phyloP scores from a whole-genome alignment of 495 filamentous ascomycete genomes.

The Lentithecium fluviatile region DNA sequence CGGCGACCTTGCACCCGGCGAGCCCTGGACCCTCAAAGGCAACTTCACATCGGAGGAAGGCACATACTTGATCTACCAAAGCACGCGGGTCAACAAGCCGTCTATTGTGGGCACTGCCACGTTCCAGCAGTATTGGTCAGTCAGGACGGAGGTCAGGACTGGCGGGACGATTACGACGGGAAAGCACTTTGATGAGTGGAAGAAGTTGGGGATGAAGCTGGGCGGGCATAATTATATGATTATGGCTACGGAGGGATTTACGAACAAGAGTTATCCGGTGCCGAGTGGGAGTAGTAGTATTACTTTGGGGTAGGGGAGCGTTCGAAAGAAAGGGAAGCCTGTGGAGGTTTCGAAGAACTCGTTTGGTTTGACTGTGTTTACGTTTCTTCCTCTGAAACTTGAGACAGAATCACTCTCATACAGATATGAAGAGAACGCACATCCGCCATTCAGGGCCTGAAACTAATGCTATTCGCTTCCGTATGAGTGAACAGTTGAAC shows the following conservation, averaged over 20 bases:
- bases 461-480: too few relatives aligned
- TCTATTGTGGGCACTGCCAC: conserved; percentile 60
- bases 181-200: conserved; percentile 43
- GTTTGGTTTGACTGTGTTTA: too few relatives aligned
- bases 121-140: conserved; percentile 62
- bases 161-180: conserved; percentile 51
- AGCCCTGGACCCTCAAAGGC: conserved; percentile 8
- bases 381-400: too few relatives aligned
- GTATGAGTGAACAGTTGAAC: too few relatives aligned
- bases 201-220: conserved; percentile 39
- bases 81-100: conserved; percentile 40
- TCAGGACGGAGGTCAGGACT: conserved; percentile 46
- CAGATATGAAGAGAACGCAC: too few relatives aligned
- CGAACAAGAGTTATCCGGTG: conserved; percentile 31
- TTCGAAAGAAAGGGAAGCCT: too few relatives aligned
- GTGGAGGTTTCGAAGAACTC: too few relatives aligned
- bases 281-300: conserved; percentile 15
- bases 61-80: conserved; percentile 25
- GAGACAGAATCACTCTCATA: too few relatives aligned
- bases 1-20: conserved; percentile 51
- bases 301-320: conserved; percentile 5
- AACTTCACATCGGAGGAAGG: conserved; percentile 26
- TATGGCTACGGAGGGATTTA: conserved; percentile 53
- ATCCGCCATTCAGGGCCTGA: too few relatives aligned
- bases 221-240: conserved; percentile 36